Base-by-base conservation (phyloP, 805 yeast genomes). In the Kodamaea lidongshanica region DNA sequence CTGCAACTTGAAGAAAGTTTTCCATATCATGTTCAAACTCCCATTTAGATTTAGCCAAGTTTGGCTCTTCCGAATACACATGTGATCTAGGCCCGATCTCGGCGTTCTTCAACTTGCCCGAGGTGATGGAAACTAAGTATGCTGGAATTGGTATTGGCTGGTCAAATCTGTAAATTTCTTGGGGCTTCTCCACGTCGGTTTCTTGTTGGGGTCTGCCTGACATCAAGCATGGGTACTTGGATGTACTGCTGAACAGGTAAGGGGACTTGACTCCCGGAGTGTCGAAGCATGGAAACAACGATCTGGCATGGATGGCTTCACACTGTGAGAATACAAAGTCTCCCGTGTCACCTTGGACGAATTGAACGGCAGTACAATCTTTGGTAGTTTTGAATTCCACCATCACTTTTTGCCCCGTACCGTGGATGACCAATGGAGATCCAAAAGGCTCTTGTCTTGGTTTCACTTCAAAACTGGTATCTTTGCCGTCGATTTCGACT, bases 261-360 rank as follows among this genome's bases (percentile, higher is more conserved):
- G 78, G 65, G 2, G 87, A 70, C 52, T 87, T 87, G 17, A 86
- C 69, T 0, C 89, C 70, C 2, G 96, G 95, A 0, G 96, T 86
- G 54, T 87, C 96, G 50, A 87, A 87, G 46, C 86, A 82, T 6
- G 96, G 96, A 60, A 82, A 79, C 48, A 86, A 66, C 10, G 89
- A 73, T 47, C 96, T 70, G 5, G 95, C 92, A 49, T 87, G 95
- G 40, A 83, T 86, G 20, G 95, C 87, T 60, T 87, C 94, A 50
- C 94, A 74, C 58, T 87, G 96, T 7, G 95, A 84, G 54, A 86
- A 87, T 35, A 87, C 65, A 53, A 74, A 80, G 1, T 85, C 86
- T 15, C 66, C 65, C 23, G 69, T 70, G 38, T 77, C 72, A 11
- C 88, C 94, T n/a, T 72, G 73, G 31, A 87, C 61, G 77, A 92